phyloP scores from a whole-genome alignment of 1,139 yeast species.

The Blastobotrys serpentis region DNA sequence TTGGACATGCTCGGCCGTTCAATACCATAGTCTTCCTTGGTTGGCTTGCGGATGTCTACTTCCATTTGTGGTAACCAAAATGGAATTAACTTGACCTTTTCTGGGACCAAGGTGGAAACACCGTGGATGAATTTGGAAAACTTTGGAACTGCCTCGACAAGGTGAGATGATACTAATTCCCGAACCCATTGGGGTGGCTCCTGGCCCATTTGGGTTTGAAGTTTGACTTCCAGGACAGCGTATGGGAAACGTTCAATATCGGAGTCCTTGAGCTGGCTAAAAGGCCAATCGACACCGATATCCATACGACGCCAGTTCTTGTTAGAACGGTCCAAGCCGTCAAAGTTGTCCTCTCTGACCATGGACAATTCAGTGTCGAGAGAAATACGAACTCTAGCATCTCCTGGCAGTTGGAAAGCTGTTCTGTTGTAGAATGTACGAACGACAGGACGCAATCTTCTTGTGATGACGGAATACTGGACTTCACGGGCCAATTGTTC shows the following conservation, averaged over 20 bases:
- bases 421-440: conserved; percentile 97
- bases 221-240: conserved; percentile 93
- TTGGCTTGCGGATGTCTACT: conserved; percentile 89
- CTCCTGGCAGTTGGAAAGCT: conserved; percentile 98
- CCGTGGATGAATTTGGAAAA: conserved; percentile 97
- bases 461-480: conserved; percentile 82
- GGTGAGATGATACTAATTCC: conserved; percentile 83
- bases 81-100: conserved; percentile 78
- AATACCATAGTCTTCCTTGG: conserved; percentile 64
- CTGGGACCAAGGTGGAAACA: conserved; percentile 82
- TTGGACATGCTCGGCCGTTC: conserved; percentile 53
- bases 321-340: conserved; percentile 84
- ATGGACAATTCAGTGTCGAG: conserved; percentile 91
- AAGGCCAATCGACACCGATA: conserved; percentile 96
- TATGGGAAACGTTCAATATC: conserved; percentile 94
- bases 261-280: conserved; percentile 73
- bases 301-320: conserved; percentile 98
- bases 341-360: conserved; percentile 97
- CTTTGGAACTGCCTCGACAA: conserved; percentile 97
- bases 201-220: conserved; percentile 96
- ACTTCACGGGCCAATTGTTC: conserved; percentile 91
- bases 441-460: conserved; percentile 86
- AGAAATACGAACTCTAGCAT: conserved; percentile 96
- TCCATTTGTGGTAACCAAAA: conserved; percentile 99
- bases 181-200: conserved; percentile 98